Evolutionary conservation across 2,329 filamentous ascomycete species (phyloP).

Genomic region (Pseudogymnoascus sp.): DNA sequence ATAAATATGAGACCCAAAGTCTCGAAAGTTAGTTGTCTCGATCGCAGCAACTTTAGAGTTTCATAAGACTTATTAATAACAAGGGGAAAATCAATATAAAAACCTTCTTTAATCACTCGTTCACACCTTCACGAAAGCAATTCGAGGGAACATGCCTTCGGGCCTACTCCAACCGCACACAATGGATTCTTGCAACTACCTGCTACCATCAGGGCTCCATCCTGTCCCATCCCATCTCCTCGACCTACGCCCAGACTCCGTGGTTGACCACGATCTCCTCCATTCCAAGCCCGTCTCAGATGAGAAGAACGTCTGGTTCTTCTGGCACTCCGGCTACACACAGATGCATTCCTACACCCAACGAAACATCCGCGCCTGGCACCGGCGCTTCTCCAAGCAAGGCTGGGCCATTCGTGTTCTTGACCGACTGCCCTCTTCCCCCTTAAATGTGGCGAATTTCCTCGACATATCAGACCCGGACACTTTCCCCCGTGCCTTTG

Average conservation of each 20-base stretch:
- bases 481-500: constrained; percentile 44
- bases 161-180: constrained; percentile 9
- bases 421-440: constrained; percentile 37
- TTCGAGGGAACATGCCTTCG: constrained; percentile 10
- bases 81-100: neutral
- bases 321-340: constrained; percentile 46
- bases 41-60: neutral
- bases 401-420: constrained; percentile 49
- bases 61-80: neutral
- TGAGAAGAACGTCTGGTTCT: constrained; percentile 51
- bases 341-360: constrained; percentile 44
- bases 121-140: neutral
- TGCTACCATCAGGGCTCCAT: constrained; percentile 35
- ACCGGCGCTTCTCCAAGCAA: constrained; percentile 42
- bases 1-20: neutral
- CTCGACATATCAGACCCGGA: constrained; percentile 38
- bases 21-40: neutral
- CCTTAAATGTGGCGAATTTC: constrained; percentile 42
- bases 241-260: constrained; percentile 39
- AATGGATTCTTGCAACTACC: constrained; percentile 25
- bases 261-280: constrained; percentile 38
- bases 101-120: neutral
- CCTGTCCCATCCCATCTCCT: constrained; percentile 34
- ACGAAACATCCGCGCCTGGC: constrained; percentile 47
- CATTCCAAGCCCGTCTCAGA: constrained; percentile 33